Percentiles rank a stretch among this genome's conserved stretches.
Evolutionary conservation across 2,329 filamentous ascomycete species (phyloP).

Genomic region (Cadophora sp.): DNA sequence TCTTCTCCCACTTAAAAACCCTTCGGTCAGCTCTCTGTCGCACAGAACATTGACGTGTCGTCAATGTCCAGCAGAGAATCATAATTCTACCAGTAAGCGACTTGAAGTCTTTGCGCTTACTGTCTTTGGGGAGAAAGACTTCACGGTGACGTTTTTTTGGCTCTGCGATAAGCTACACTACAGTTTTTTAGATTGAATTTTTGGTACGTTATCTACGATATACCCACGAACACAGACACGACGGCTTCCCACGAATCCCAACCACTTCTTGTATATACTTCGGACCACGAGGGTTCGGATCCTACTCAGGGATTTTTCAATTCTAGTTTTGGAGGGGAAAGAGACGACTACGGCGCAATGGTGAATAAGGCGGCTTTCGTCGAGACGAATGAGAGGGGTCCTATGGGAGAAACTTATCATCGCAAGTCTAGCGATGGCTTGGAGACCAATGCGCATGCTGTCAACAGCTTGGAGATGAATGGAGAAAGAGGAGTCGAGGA

Average conservation of each 20-base stretch:
- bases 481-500: conserved; percentile 13
- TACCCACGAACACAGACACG: conserved; percentile 20
- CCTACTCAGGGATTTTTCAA: conserved; percentile 1
- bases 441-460: conserved; percentile 27
- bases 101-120: conserved; percentile 48
- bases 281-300: conserved; percentile 32
- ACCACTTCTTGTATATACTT: conserved; percentile 43
- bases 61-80: conserved; percentile 27
- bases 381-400: conserved; percentile 30
- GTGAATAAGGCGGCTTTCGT: conserved; percentile 32
- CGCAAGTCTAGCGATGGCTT: conserved; percentile 38
- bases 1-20: conserved; percentile 7
- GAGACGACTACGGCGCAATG: conserved; percentile 22
- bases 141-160: conserved; percentile 22
- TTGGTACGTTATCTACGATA: conserved; percentile 13
- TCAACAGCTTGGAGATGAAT: conserved; percentile 31
- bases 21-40: neutral
- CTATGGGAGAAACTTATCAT: conserved; percentile 31
- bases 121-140: conserved; percentile 44
- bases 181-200: conserved; percentile 13
- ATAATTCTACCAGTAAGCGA: conserved; percentile 44
- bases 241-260: conserved; percentile 34
- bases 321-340: conserved; percentile 15
- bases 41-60: conserved; percentile 21
- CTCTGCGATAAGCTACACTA: conserved; percentile 22